Base-by-base conservation (phyloP, 257 asterid species). In the Solanum acaule region DNA sequence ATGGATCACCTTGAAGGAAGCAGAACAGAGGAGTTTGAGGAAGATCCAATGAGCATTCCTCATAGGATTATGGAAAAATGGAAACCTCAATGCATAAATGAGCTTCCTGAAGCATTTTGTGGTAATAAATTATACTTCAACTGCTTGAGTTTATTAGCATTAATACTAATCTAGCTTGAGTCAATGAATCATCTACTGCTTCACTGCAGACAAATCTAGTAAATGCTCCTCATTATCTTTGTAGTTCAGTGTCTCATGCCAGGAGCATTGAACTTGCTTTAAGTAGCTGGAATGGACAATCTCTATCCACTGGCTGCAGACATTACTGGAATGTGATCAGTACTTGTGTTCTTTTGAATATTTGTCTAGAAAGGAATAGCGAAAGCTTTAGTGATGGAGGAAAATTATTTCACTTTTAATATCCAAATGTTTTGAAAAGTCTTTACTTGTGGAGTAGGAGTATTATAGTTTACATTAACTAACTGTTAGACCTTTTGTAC, bases 51-150 rank as follows among this genome's bases (percentile, higher is more conserved):
- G 98, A 88, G 20, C 44, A 91, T 95, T 90, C 99, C 98, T 86
- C 94, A 95, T 82, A 89, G 94, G 89, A 95, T 95, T 88, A 93
- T 95, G 98, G 98, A 96, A 92, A 94, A 92, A 84, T 96, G 98
- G 98, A 93, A 89, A 87, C 98, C 99, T 46, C 98, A 94, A 88
- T 93, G 95, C 87, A 90, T 95, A 65, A 95, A 96, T 90, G 99
- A 95, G 93, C 99, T 96, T 72, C 98, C 99, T 20, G 98, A 95
- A 79, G 94, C 97, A 83, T 96, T 96, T 93, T 95, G 98, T 90
- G 99, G 99, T 96, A 93, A 93, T 86, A 22, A 86, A 68, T 13
- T 87, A 81, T 73, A 46, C 27, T 49, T 86, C 52, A 44, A 78
- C 31, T 44, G 44, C 34, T 72, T 72, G 3, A 40, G 23, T 86